Evolutionary conservation across 2,329 filamentous ascomycete genomes (phyloP).

Genomic region (Metarhizium brunneum): DNA sequence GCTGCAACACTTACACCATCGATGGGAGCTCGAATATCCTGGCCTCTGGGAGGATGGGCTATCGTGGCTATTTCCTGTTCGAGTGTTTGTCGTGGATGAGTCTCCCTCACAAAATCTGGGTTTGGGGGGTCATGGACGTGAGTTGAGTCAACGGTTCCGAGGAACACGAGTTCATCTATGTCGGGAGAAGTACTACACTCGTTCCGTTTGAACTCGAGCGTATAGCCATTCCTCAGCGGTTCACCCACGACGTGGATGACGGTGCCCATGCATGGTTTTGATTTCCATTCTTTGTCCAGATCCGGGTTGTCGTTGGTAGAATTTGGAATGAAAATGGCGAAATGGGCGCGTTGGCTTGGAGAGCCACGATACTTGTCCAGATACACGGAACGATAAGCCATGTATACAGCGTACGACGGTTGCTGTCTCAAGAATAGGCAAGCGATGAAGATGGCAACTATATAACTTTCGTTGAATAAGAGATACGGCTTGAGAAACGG

Average conservation of each 20-base stretch:
- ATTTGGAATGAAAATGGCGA: conserved; percentile 8
- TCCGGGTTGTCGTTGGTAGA: not conserved
- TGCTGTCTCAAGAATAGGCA: too few species aligned
- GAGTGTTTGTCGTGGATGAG: not conserved
- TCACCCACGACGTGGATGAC: conserved; percentile 5
- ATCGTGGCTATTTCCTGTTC: not conserved
- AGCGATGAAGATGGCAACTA: too few species aligned
- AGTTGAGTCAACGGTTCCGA: not conserved
- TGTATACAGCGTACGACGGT: too few species aligned
- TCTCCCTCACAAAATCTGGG: not conserved
- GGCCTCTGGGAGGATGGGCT: not conserved
- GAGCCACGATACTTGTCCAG: not conserved
- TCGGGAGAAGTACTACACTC: not conserved
- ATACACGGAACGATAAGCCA: too few species aligned
- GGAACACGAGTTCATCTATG: not conserved
- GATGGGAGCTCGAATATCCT: conserved; percentile 2
- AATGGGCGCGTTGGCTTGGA: conserved; percentile 2
- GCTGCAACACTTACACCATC: not conserved
- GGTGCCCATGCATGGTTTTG: not conserved
- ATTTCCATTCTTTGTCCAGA: not conserved
- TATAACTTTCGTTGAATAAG: too few species aligned
- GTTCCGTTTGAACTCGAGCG: conserved; percentile 5
- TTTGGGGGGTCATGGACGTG: not conserved
- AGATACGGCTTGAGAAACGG: too few species aligned
- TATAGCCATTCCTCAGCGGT: not conserved